Evolutionary conservation across 306 rosid species (phyloP).

Genomic region (Styphnolobium japonicum): DNA sequence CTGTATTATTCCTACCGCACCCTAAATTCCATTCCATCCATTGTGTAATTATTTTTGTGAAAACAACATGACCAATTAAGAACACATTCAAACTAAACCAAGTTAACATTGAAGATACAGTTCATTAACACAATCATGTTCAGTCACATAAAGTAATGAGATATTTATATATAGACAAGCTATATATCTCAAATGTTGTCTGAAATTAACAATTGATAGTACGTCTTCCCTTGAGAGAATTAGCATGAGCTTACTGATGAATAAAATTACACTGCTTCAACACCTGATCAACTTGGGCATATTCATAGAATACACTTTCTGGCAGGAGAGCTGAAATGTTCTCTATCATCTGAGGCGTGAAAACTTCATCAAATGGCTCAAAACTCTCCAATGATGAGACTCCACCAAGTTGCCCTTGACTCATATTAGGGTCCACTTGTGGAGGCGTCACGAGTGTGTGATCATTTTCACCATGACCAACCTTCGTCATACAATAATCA

Average conservation of each 20-base stretch:
- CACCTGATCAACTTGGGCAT: conserved; percentile 33
- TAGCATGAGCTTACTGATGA: conserved; percentile 11
- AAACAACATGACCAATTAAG: neutral
- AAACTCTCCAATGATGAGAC: conserved; percentile 14
- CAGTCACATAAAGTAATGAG: neutral
- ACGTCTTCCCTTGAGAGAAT: neutral
- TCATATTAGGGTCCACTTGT: neutral
- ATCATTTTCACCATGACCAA: neutral
- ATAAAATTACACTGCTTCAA: conserved; percentile 28
- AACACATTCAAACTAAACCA: neutral
- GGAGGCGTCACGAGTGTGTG: conserved; percentile 7
- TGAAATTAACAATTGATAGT: neutral
- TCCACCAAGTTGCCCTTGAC: neutral
- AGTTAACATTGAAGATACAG: neutral
- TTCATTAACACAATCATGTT: neutral
- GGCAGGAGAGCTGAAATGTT: conserved; percentile 42
- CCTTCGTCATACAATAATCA: neutral
- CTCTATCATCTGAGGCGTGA: conserved; percentile 57
- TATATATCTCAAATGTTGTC: neutral
- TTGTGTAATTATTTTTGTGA: neutral
- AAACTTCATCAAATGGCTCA: conserved; percentile 50
- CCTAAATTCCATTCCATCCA: neutral
- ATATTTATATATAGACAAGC: neutral
- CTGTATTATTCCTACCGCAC: neutral
- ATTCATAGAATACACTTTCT: conserved; percentile 33